Percentiles rank a stretch among this genome's conserved stretches.
Evolutionary conservation across 1,284 basidiomycete species (phyloP).

Genomic region (Golubevia pallescens): DNA sequence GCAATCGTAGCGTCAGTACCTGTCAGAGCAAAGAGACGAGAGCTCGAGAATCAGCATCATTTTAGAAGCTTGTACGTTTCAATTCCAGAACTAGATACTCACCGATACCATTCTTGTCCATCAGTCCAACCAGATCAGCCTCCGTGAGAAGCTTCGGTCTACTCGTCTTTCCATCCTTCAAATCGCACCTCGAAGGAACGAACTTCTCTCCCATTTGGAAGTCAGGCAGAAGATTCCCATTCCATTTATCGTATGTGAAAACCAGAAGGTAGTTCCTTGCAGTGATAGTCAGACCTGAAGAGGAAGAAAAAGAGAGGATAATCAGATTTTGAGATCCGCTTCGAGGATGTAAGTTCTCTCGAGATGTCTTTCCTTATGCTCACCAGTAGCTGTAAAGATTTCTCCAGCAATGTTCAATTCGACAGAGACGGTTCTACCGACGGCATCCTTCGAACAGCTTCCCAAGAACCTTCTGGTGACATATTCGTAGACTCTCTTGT

Average conservation of each 20-base stretch:
- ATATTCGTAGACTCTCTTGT: conserved; percentile 61
- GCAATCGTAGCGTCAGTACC: conserved; percentile 61
- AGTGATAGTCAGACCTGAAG: conserved; percentile 34
- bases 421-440: conserved; percentile 48
- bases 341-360: background rate
- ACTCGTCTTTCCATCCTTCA: conserved; percentile 46
- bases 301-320: background rate
- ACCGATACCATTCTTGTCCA: conserved; percentile 72
- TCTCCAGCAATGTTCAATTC: conserved; percentile 45
- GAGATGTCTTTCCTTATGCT: no score
- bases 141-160: conserved; percentile 59
- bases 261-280: conserved; percentile 54
- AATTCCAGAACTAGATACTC: conserved; percentile 59
- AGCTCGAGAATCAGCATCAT: no score
- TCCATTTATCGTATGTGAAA: conserved; percentile 58
- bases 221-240: conserved; percentile 40
- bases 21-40: background rate
- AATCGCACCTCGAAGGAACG: conserved; percentile 25
- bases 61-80: background rate
- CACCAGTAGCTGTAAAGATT: conserved; percentile 37
- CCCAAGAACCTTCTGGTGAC: conserved; percentile 57
- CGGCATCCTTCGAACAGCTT: conserved; percentile 52
- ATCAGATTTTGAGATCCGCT: background rate
- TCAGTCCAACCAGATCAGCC: conserved; percentile 59
- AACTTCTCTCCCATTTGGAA: conserved; percentile 41